Conservation (phyloP, 345 rosid genomes). For the Ricinus communis region DNA sequence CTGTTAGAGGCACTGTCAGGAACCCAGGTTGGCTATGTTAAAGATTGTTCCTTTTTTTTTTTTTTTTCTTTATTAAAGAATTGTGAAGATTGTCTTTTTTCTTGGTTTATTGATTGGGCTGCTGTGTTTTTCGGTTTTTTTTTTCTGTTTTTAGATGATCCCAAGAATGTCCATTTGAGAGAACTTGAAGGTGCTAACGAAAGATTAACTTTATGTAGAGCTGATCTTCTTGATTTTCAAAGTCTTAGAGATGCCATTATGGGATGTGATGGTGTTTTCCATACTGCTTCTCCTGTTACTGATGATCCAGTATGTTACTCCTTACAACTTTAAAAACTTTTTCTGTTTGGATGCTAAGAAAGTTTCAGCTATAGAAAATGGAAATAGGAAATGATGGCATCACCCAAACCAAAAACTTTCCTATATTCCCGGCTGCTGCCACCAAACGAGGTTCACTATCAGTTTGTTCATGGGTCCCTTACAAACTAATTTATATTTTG, state of each 20-base stretch:
- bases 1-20: slow-evolving; percentile 79
- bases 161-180: slow-evolving; percentile 79
- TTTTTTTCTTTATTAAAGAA: not conserved
- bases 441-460: not conserved
- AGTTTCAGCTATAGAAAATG: not conserved
- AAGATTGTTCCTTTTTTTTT: not conserved
- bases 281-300: slow-evolving; percentile 92
- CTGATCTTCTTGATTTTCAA: slow-evolving; percentile 78
- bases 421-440: not conserved
- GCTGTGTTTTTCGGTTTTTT: not conserved
- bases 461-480: not conserved
- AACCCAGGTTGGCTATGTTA: slow-evolving; percentile 56
- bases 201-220: slow-evolving; percentile 66
- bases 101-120: not conserved
- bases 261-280: slow-evolving; percentile 96
- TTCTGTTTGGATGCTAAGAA: slow-evolving; percentile 29
- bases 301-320: slow-evolving; percentile 77
- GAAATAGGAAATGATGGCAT: not conserved
- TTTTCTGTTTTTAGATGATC: slow-evolving; percentile 49
- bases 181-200: slow-evolving; percentile 90
- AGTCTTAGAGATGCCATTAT: slow-evolving; percentile 60
- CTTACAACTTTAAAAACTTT: not conserved
- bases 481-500: not conserved
- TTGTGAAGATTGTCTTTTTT: not conserved
- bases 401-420: too few relatives aligned